Evolutionary conservation across 2,329 filamentous ascomycete species (phyloP), one percentile per base, ranked within the genome.

Genomic region (Domatiomyces globalis): DNA sequence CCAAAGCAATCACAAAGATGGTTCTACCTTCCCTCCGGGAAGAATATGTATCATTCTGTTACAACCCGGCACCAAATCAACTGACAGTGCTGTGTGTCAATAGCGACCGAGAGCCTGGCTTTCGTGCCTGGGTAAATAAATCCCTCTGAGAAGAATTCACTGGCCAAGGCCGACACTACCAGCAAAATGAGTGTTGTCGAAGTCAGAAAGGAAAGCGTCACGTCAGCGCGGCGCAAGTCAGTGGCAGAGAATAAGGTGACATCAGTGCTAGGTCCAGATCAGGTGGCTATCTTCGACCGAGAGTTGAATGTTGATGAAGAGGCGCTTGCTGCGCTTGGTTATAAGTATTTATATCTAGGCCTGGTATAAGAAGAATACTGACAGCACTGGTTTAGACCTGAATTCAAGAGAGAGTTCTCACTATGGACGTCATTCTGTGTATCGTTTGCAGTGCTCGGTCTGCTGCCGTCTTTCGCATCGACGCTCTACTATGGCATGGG

Each of bases 371-470:
- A 12, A 25, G 8, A 79, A 78, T 33, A 15, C 33, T 39, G 33
- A 39, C 33, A 2, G 33, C 12, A 2, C 33, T 15, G 12, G 10
- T 9, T 15, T 64, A 80, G 78, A 63, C 73, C 77, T 49, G 77
- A 80, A 61, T 80, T 80, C 68, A 80, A 80, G 67, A 74, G 84
- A 61, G 83, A 87, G 60, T 86, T 87, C 63, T 81, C 76, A 1
- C 69, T 85, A 12, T 87, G 82, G 76, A 84, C 83, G 5, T 84
- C 81, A 0, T 87, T 87, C 63, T 84, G 81, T 58, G 82, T 87
- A 43, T 81, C 77, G 50, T 87, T 87, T 63, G 82, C 84, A 5
- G 82, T 87, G 9, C 69, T 87, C 51, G 84, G 84, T 1, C 65
- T 87, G 46, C 66, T 87, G 48, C 84, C 83, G 0, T 84, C 79